Evolutionary conservation across 495 filamentous ascomycete genomes (phyloP).

Genomic region (Friedmanniomyces endolithicus): DNA sequence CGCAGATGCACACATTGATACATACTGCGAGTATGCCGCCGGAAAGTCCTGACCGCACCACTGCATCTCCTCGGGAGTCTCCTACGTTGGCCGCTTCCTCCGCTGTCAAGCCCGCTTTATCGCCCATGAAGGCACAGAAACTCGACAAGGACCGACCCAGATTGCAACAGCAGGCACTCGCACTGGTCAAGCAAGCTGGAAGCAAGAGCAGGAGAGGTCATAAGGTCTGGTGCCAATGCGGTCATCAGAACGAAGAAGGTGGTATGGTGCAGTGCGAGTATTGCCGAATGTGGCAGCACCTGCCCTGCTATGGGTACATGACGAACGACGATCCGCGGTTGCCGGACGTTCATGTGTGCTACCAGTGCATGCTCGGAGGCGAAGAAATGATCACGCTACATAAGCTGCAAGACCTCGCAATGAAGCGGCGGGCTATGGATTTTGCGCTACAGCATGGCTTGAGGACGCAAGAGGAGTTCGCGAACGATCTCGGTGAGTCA

Average conservation of each 20-base stretch:
- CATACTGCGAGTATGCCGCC: not conserved
- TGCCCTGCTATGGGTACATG: slow-evolving; percentile 38
- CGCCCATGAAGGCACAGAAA: not conserved
- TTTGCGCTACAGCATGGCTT: slow-evolving; percentile 16
- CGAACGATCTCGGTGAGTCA: slow-evolving; percentile 18
- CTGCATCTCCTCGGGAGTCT: not conserved
- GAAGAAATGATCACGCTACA: slow-evolving; percentile 23
- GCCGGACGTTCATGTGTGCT: slow-evolving; percentile 37
- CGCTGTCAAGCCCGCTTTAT: not conserved
- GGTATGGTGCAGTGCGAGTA: slow-evolving; percentile 38
- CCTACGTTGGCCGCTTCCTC: not conserved
- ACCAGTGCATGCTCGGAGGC: slow-evolving; percentile 35
- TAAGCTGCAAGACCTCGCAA: slow-evolving; percentile 27
- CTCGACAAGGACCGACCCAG: slow-evolving; percentile 16
- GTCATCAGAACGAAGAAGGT: slow-evolving; percentile 30
- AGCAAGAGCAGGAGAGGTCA: not conserved
- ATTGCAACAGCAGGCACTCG: not conserved
- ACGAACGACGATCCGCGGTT: slow-evolving; percentile 24
- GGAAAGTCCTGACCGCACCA: slow-evolving; percentile 5
- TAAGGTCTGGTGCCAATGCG: slow-evolving; percentile 34
- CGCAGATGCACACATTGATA: slow-evolving; percentile 5
- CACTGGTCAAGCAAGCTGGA: not conserved
- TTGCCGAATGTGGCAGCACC: slow-evolving; percentile 39
- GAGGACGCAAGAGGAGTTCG: slow-evolving; percentile 15
- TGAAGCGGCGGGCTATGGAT: slow-evolving; percentile 26